phyloP scores from a whole-genome alignment of 441 rosid genomes.

The Gossypium trilobum region DNA sequence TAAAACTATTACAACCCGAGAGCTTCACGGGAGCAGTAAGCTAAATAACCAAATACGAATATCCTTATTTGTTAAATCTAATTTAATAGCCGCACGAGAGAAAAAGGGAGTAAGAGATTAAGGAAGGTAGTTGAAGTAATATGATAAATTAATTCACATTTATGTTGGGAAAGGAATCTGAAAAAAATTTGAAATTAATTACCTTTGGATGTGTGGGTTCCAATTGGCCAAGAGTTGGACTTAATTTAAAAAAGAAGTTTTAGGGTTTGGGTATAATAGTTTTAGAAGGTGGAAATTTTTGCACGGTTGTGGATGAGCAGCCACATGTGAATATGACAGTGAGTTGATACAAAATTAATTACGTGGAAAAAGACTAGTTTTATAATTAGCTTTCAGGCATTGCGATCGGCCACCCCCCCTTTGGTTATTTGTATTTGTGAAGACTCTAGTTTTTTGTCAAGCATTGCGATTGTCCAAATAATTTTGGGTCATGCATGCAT shows the following conservation, averaged over 20 bases:
- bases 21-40: slow-evolving; percentile 12
- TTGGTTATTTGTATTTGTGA: background rate
- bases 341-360: background rate
- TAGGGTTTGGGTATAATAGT: background rate
- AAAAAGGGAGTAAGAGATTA: background rate
- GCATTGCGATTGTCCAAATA: too few relatives aligned
- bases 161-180: background rate
- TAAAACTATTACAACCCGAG: background rate
- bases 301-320: background rate
- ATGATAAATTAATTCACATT: background rate
- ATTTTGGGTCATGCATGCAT: too few relatives aligned
- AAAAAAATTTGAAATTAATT: background rate
- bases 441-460: background rate
- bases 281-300: background rate
- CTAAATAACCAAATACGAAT: background rate
- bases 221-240: background rate
- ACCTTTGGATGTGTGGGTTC: slow-evolving; percentile 6
- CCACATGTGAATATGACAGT: background rate
- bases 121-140: slow-evolving; percentile 10
- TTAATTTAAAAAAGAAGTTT: too few relatives aligned
- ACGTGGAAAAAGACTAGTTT: background rate
- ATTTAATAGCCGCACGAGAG: background rate
- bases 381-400: background rate
- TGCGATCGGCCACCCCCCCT: background rate
- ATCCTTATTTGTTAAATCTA: background rate